Percentiles rank a stretch among this genome's conserved stretches.
phyloP scores from a whole-genome alignment of 805 yeast species.

The Ogataea nakhonphanomensis region DNA sequence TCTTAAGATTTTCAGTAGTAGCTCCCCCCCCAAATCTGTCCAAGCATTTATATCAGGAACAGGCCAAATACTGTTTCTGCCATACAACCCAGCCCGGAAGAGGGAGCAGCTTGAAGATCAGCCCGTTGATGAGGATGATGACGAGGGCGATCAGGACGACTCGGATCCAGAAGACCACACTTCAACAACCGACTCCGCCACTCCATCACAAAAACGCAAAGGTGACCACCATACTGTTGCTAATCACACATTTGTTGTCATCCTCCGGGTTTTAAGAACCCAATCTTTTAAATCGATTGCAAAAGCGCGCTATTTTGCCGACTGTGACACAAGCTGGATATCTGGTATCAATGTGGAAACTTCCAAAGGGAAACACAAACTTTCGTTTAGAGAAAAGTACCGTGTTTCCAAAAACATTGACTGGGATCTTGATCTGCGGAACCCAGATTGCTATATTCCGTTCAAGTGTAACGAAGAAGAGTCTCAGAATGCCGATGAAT shows the following conservation, averaged over 20 bases:
- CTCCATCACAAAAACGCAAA: too few relatives aligned
- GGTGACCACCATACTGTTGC: slow-evolving; percentile 26
- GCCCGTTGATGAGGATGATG: slow-evolving; percentile 26
- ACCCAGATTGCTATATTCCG: slow-evolving; percentile 36
- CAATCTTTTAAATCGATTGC: slow-evolving; percentile 36
- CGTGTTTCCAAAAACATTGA: slow-evolving; percentile 39
- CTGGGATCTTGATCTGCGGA: slow-evolving; percentile 41
- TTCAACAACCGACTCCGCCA: not conserved
- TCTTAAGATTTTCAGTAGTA: slow-evolving; percentile 8
- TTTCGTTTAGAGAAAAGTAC: slow-evolving; percentile 42
- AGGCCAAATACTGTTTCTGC: slow-evolving; percentile 34
- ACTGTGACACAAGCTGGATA: slow-evolving; percentile 44
- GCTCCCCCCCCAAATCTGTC: slow-evolving; percentile 13
- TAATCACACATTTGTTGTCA: slow-evolving; percentile 50
- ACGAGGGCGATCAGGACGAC: slow-evolving; percentile 26
- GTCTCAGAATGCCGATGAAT: slow-evolving; percentile 16
- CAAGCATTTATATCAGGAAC: slow-evolving; percentile 30
- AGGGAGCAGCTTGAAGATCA: slow-evolving; percentile 25
- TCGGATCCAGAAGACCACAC: slow-evolving; percentile 13
- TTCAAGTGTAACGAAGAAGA: slow-evolving; percentile 18
- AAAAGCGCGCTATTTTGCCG: slow-evolving; percentile 40
- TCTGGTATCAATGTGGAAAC: slow-evolving; percentile 33
- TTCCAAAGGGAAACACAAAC: slow-evolving; percentile 40
- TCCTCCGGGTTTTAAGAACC: slow-evolving; percentile 42
- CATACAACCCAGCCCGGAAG: slow-evolving; percentile 33